Percentiles rank a stretch among this genome's conserved stretches.
Evolutionary conservation across 768 basidiomycete genomes (phyloP).

Genomic region (Mycena kentingensis): DNA sequence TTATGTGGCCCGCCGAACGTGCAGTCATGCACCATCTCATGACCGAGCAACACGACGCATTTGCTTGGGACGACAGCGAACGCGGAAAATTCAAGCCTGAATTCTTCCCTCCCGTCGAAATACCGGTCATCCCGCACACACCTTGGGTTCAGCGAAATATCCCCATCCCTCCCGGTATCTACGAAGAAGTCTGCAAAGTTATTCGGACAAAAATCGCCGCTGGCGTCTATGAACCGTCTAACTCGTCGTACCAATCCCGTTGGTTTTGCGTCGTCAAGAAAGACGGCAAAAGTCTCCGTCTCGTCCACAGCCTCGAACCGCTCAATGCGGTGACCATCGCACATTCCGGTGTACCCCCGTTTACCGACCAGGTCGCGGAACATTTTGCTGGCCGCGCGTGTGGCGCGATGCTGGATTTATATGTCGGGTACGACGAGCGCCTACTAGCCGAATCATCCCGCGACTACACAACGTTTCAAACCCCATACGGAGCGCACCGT

Average conservation of each 20-base stretch:
- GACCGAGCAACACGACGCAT: conserved; percentile 12
- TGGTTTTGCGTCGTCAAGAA: conserved; percentile 5
- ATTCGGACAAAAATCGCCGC: not conserved
- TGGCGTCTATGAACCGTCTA: conserved; percentile 1
- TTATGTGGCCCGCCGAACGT: conserved; percentile 19
- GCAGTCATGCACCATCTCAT: conserved; percentile 13
- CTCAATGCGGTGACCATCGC: conserved; percentile 29
- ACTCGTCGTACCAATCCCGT: not conserved
- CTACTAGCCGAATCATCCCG: conserved; percentile 25
- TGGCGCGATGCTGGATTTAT: conserved; percentile 24
- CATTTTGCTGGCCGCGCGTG: conserved; percentile 20
- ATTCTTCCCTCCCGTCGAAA: conserved; percentile 23
- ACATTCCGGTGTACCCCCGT: conserved; percentile 24
- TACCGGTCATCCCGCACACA: conserved; percentile 23
- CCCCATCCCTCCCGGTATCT: conserved; percentile 1
- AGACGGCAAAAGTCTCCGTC: conserved; percentile 12
- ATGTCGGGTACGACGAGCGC: conserved; percentile 30
- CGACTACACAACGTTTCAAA: conserved; percentile 36
- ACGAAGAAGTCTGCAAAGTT: not conserved
- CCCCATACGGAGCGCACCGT: conserved; percentile 22
- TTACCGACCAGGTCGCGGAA: conserved; percentile 12
- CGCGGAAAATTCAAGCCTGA: conserved; percentile 23
- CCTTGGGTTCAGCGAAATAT: conserved; percentile 22
- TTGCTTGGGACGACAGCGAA: conserved; percentile 24
- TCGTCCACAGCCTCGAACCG: conserved; percentile 31